phyloP scores from a whole-genome alignment of 176 grass and related monocot species.

The sorghum (Sorghum bicolor) region DNA sequence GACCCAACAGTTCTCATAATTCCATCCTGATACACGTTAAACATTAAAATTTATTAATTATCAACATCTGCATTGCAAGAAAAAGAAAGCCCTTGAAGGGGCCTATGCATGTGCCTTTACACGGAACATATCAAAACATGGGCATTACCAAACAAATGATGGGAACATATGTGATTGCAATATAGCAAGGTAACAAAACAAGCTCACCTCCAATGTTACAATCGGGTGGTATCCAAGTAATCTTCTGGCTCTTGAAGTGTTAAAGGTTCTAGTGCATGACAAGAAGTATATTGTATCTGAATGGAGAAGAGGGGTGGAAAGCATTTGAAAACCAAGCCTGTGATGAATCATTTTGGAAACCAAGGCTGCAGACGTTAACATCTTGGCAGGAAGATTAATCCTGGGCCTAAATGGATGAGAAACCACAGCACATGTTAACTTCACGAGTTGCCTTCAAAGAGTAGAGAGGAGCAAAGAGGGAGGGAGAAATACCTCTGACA shows the following conservation, averaged over 20 bases:
- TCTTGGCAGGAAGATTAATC: slow-evolving; percentile 73
- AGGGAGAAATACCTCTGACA: slow-evolving; percentile 62
- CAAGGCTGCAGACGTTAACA: slow-evolving; percentile 32
- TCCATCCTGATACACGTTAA: slow-evolving; percentile 65
- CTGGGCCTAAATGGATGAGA: slow-evolving; percentile 59
- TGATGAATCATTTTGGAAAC: slow-evolving; percentile 40
- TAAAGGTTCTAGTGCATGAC: slow-evolving; percentile 77
- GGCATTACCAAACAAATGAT: slow-evolving; percentile 4
- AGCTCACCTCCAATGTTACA: slow-evolving; percentile 74
- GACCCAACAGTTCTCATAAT: slow-evolving; percentile 46
- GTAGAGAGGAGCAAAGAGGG: neutral
- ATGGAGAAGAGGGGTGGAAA: slow-evolving; percentile 44
- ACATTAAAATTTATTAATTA: slow-evolving; percentile 24
- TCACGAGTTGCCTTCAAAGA: slow-evolving; percentile 19
- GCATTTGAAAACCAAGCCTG: slow-evolving; percentile 45
- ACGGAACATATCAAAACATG: slow-evolving; percentile 7
- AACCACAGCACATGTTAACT: slow-evolving; percentile 36
- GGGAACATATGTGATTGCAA: slow-evolving; percentile 18
- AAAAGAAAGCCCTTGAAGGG: slow-evolving; percentile 7
- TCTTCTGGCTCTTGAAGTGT: slow-evolving; percentile 69
- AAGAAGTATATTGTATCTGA: slow-evolving; percentile 51
- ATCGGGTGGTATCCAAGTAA: slow-evolving; percentile 70
- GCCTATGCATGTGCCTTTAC: neutral
- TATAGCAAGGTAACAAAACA: slow-evolving; percentile 3
- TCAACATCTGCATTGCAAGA: neutral